Evolutionary conservation across 2,329 filamentous ascomycete species (phyloP).

Genomic region (Bipolaris sorokiniana): DNA sequence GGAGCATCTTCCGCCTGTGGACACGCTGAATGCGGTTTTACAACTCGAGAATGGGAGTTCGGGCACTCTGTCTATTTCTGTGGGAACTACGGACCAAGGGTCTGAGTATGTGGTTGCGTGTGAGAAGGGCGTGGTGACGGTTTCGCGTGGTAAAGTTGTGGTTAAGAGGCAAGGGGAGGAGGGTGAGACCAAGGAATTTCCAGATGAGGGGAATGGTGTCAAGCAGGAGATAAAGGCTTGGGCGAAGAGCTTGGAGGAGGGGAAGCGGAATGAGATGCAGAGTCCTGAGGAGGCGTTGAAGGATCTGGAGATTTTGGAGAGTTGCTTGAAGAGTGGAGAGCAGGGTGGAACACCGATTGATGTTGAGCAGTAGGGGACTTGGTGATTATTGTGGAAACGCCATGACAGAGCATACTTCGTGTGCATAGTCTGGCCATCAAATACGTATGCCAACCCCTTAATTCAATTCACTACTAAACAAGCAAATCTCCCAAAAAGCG

Average conservation of each 20-base stretch:
- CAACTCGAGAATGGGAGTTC: conserved; percentile 61
- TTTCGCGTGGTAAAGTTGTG: conserved; percentile 52
- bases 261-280: conserved; percentile 59
- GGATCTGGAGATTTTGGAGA: conserved; percentile 64
- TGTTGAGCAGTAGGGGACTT: conserved; percentile 14
- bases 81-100: conserved; percentile 62
- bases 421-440: too few relatives aligned
- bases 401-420: too few relatives aligned
- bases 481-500: neutral
- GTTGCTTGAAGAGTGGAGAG: conserved; percentile 51
- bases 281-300: conserved; percentile 64
- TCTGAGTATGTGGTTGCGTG: conserved; percentile 64
- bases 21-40: conserved; percentile 68
- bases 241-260: conserved; percentile 60
- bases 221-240: conserved; percentile 67
- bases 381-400: neutral
- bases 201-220: conserved; percentile 60
- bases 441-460: too few relatives aligned
- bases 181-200: conserved; percentile 54
- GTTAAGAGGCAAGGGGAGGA: conserved; percentile 28
- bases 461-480: too few relatives aligned
- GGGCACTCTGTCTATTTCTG: conserved; percentile 64
- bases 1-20: conserved; percentile 66
- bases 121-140: conserved; percentile 62
- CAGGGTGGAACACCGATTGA: conserved; percentile 42